phyloP scores from a whole-genome alignment of 2,329 filamentous ascomycete species.

The Emericellopsis cladophorae region DNA sequence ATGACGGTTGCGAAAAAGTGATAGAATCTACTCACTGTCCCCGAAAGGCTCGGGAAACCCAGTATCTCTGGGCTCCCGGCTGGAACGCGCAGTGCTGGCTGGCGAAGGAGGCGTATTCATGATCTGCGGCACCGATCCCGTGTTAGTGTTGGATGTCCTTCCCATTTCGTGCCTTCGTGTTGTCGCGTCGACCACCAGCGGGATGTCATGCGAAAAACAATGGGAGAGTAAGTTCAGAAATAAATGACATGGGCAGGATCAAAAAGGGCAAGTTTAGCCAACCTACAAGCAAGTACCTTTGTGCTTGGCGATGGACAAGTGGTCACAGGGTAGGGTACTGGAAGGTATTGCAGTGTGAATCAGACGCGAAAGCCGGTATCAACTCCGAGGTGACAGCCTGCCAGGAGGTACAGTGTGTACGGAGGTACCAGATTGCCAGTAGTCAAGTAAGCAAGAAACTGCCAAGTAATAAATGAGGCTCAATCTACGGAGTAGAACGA shows the following conservation, averaged over 20 bases:
- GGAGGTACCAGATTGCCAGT: too few species aligned
- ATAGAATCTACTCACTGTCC: conserved; percentile 21
- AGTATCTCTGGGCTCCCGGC: conserved; percentile 23
- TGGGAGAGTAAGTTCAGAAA: too few species aligned
- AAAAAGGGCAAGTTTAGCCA: not conserved
- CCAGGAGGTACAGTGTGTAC: too few species aligned
- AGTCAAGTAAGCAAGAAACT: too few species aligned
- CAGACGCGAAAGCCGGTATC: too few species aligned
- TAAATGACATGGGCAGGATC: not conserved
- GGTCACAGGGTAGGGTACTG: too few species aligned
- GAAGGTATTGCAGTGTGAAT: too few species aligned
- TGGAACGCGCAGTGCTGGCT: conserved; percentile 4
- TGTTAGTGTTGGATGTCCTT: not conserved
- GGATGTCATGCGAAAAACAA: too few species aligned
- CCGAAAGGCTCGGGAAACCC: conserved; percentile 40
- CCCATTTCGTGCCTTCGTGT: not conserved
- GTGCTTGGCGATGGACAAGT: not conserved
- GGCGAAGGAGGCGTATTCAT: not conserved
- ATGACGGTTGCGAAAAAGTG: not conserved
- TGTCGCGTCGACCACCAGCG: too few species aligned
- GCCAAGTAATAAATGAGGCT: too few species aligned
- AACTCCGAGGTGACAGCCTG: too few species aligned
- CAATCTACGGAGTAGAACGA: too few species aligned
- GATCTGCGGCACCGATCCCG: not conserved
- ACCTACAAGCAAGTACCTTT: not conserved